These are phyloP conservation scores for Yamadazyma olivae DNA, from an alignment of 805 yeast genomes.

Conservation along the genomic window DNA sequence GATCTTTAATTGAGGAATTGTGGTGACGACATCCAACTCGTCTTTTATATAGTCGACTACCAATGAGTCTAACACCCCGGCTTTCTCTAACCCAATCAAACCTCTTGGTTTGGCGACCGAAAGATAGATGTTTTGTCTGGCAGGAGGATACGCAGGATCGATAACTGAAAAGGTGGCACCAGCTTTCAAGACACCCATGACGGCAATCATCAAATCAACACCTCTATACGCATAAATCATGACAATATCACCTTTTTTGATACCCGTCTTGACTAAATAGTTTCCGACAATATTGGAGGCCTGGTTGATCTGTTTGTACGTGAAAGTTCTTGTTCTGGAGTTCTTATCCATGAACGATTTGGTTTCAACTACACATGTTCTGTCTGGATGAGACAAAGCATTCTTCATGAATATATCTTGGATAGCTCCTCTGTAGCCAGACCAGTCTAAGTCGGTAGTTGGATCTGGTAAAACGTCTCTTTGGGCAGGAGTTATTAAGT, in stretches of 20 bases:
- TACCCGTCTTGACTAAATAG: conserved; percentile 76
- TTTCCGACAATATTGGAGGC: conserved; percentile 94
- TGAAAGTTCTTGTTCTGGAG: conserved; percentile 65
- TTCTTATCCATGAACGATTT: conserved; percentile 58
- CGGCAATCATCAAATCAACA: conserved; percentile 94
- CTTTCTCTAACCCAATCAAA: conserved; percentile 83
- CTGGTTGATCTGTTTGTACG: conserved; percentile 83
- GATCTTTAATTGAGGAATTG: conserved; percentile 74
- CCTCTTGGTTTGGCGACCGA: conserved; percentile 94
- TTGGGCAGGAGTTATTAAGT: conserved; percentile 70
- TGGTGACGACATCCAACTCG: conserved; percentile 69
- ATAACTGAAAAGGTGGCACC: conserved; percentile 98
- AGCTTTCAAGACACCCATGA: conserved; percentile 96
- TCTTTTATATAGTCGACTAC: conserved; percentile 75
- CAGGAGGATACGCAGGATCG: conserved; percentile 99
- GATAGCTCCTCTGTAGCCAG: conserved; percentile 88
- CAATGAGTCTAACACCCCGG: conserved; percentile 73
- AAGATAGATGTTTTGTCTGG: conserved; percentile 90
- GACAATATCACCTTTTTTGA: conserved; percentile 88
- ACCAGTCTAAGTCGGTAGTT: conserved; percentile 82
- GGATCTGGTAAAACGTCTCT: conserved; percentile 76
- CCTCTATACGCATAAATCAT: conserved; percentile 98
- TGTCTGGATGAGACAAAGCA: conserved; percentile 79
- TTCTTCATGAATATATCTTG: conserved; percentile 92
- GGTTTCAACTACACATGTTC: conserved; percentile 92